These are phyloP conservation scores for Rhodotorula sp. DNA, from an alignment of 1,284 basidiomycete genomes.

Conservation along the genomic window DNA sequence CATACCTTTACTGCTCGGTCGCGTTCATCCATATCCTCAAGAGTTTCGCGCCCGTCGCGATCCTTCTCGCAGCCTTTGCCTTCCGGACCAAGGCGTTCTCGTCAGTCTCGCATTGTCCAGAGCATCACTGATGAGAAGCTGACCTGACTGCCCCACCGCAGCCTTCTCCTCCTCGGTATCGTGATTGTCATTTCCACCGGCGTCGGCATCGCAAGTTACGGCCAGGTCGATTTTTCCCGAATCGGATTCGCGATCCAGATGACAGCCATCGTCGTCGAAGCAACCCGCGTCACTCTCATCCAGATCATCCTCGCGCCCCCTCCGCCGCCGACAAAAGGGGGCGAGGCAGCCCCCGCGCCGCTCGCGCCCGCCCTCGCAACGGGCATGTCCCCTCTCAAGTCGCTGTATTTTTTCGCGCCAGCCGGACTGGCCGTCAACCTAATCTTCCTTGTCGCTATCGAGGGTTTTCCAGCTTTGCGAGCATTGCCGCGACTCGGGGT, in stretches of 20 bases:
- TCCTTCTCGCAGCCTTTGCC: slow-evolving; percentile 39
- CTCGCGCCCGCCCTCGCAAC: not conserved
- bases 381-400: slow-evolving; percentile 38
- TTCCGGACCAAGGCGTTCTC: slow-evolving; percentile 35
- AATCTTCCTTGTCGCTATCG: slow-evolving; percentile 35
- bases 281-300: slow-evolving; percentile 42
- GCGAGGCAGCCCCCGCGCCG: not conserved
- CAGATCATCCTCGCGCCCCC: slow-evolving; percentile 36
- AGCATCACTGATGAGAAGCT: not conserved
- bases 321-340: not conserved
- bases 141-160: not conserved
- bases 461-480: slow-evolving; percentile 33
- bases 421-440: slow-evolving; percentile 36
- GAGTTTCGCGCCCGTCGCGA: slow-evolving; percentile 38
- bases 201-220: slow-evolving; percentile 37
- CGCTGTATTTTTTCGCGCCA: slow-evolving; percentile 37
- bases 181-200: slow-evolving; percentile 38
- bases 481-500: slow-evolving; percentile 30
- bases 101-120: not conserved
- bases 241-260: slow-evolving; percentile 38
- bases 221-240: slow-evolving; percentile 28
- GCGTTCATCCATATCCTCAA: slow-evolving; percentile 41
- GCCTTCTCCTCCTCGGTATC: slow-evolving; percentile 25
- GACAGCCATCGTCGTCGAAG: slow-evolving; percentile 41
- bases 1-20: slow-evolving; percentile 28